These are phyloP conservation scores for Plasmodium malariae DNA, from an alignment of 169 alveolate genomes.

Conservation along the genomic window DNA sequence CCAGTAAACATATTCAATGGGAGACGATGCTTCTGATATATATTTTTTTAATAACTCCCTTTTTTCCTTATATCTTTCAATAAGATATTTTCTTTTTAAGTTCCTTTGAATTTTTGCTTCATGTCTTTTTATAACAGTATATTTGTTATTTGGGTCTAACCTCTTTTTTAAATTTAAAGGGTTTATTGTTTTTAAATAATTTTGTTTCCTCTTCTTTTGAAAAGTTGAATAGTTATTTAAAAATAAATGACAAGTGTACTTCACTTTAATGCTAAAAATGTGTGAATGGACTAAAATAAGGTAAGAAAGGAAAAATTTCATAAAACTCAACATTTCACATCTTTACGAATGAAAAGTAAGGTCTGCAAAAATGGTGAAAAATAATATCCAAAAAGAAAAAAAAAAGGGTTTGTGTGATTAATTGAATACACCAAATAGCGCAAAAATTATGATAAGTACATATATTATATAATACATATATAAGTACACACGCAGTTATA, in stretches of 20 bases:
- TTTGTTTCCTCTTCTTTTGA: constrained; percentile 15
- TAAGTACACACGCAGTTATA: too few relatives aligned
- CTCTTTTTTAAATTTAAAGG: constrained; percentile 57
- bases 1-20: constrained; percentile 83
- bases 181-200: not conserved
- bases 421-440: too few relatives aligned
- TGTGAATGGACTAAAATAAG: constrained; percentile 13
- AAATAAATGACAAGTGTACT: not conserved
- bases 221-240: constrained; percentile 14
- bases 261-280: not conserved
- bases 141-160: constrained; percentile 57
- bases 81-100: constrained; percentile 79
- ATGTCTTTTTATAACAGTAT: constrained; percentile 75
- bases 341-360: constrained; percentile 1
- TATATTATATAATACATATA: too few relatives aligned
- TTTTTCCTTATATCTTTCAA: constrained; percentile 79
- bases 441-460: too few relatives aligned
- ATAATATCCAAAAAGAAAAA: not conserved
- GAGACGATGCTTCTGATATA: constrained; percentile 79
- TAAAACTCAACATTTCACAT: constrained; percentile 73
- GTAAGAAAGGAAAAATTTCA: constrained; percentile 23
- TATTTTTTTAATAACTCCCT: constrained; percentile 80
- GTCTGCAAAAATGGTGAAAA: too few relatives aligned
- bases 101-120: constrained; percentile 79
- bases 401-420: not conserved